Percentiles rank a stretch among this genome's conserved stretches.
phyloP scores from a whole-genome alignment of 345 rosid genomes.

The Firmiana major region DNA sequence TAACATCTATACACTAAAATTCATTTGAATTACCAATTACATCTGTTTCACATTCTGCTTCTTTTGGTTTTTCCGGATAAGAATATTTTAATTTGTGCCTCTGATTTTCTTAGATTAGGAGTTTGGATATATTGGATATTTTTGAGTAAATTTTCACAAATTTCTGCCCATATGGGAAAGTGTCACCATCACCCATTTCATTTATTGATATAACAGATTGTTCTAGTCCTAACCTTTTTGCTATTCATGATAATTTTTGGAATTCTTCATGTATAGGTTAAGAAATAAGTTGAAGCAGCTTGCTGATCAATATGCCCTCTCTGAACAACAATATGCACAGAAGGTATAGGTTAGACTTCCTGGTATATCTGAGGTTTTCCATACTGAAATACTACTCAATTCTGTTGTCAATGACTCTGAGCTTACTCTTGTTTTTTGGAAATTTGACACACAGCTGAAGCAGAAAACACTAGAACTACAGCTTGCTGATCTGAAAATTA shows the following conservation, averaged over 20 bases:
- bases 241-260: not conserved
- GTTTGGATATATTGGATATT: not conserved
- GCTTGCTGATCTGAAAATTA: constrained; percentile 67
- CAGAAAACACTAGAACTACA: constrained; percentile 84
- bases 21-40: not conserved
- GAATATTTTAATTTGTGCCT: not conserved
- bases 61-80: not conserved
- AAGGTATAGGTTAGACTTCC: constrained; percentile 38
- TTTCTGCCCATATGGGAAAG: not conserved
- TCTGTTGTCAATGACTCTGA: not conserved
- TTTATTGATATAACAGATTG: not conserved
- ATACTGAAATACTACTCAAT: not conserved
- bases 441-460: constrained; percentile 57
- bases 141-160: not conserved
- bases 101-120: not conserved
- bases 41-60: not conserved
- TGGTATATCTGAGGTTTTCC: not conserved
- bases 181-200: not conserved
- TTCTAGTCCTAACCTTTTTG: not conserved
- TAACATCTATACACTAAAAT: not conserved
- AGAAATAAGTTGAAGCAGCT: constrained; percentile 78
- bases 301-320: constrained; percentile 76
- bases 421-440: constrained; percentile 7
- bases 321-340: constrained; percentile 78
- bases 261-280: constrained; percentile 45